These are phyloP conservation scores for Globisporangium ultimum DNA, from an alignment of 352 stramenopile genomes.

Conservation along the genomic window DNA sequence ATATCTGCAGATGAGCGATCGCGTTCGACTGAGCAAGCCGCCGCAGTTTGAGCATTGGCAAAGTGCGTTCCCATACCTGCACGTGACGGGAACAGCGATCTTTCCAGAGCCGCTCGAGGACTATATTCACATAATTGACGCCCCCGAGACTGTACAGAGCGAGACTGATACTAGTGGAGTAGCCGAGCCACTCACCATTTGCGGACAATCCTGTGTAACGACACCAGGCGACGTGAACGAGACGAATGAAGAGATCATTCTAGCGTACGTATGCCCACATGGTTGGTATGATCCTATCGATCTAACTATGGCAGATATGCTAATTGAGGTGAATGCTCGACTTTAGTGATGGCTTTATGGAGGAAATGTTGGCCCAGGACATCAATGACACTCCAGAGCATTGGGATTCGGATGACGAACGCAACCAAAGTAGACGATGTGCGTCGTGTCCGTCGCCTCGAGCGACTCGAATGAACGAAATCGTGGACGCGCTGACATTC, in stretches of 20 bases:
- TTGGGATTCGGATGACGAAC: slow-evolving; percentile 1
- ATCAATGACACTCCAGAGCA: slow-evolving; percentile 9
- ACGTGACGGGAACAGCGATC: slow-evolving; percentile 23
- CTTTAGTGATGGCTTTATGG: slow-evolving; percentile 39
- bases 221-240: slow-evolving; percentile 9
- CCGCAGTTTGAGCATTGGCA: slow-evolving; percentile 46
- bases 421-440: neutral
- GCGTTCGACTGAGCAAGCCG: slow-evolving; percentile 34
- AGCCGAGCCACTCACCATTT: slow-evolving; percentile 4
- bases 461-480: slow-evolving; percentile 25
- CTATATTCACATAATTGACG: slow-evolving; percentile 29
- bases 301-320: neutral
- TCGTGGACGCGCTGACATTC: slow-evolving; percentile 32
- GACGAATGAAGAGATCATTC: slow-evolving; percentile 22
- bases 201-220: slow-evolving; percentile 1
- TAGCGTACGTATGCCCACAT: slow-evolving; percentile 9
- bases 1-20: slow-evolving; percentile 51
- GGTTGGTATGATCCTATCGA: slow-evolving; percentile 10
- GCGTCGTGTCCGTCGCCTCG: slow-evolving; percentile 15
- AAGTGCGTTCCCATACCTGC: slow-evolving; percentile 42
- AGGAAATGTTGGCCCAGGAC: slow-evolving; percentile 34
- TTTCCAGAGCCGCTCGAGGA: slow-evolving; percentile 28
- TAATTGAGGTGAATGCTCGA: neutral
- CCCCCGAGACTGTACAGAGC: slow-evolving; percentile 12
- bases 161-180: neutral